These are phyloP conservation scores for Cystofilobasidium macerans DNA, from an alignment of 768 basidiomycete genomes.

Conservation along the genomic window DNA sequence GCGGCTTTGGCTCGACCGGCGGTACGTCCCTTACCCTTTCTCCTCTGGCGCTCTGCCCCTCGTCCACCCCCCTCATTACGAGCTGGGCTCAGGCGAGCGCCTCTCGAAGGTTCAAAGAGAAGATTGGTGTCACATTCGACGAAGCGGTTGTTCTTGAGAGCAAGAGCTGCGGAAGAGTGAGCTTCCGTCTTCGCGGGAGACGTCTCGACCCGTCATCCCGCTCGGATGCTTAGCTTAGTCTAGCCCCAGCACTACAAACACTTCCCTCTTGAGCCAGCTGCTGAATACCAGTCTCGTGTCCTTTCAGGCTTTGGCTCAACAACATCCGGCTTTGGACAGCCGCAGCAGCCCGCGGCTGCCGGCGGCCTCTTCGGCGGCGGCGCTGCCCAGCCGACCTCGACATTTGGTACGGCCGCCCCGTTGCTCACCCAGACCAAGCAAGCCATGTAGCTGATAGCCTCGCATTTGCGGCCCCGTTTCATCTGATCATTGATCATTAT, in stretches of 20 bases:
- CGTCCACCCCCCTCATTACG: no score
- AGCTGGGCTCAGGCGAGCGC: no score
- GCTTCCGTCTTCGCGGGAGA: no score
- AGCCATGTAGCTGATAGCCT: no score
- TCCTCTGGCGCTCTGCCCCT: not conserved
- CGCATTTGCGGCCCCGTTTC: not conserved
- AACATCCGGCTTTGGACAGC: slow-evolving; percentile 15
- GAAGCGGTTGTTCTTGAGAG: not conserved
- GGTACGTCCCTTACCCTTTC: not conserved
- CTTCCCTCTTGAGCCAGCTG: no score
- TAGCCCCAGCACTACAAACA: no score
- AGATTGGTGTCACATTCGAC: no score
- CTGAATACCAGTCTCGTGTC: not conserved
- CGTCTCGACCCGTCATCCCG: no score
- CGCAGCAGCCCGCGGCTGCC: slow-evolving; percentile 17
- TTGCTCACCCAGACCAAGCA: no score
- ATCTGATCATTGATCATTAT: not conserved
- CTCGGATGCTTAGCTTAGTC: no score
- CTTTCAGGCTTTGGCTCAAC: slow-evolving; percentile 18
- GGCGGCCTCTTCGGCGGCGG: slow-evolving; percentile 20
- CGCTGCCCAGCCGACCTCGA: slow-evolving; percentile 4
- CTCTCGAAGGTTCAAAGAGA: no score
- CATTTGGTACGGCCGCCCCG: slow-evolving; percentile 15
- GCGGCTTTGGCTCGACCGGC: slow-evolving; percentile 16
- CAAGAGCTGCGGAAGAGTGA: not conserved